Conservation (phyloP, 1,284 basidiomycete genomes). For the Papiliotrema terrestris region DNA sequence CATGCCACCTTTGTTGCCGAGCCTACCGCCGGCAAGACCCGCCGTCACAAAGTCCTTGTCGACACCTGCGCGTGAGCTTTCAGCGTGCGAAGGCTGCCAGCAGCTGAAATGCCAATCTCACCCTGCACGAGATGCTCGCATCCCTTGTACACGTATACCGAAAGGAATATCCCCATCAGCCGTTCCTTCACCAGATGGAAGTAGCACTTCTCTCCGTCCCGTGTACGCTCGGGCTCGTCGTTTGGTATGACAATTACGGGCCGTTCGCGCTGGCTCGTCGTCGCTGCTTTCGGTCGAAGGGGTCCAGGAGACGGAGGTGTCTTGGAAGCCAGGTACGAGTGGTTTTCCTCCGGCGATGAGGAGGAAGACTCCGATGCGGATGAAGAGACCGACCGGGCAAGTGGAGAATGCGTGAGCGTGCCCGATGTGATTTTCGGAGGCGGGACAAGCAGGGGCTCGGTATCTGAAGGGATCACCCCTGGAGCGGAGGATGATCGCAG, state of each 20-base stretch:
- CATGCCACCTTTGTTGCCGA: slow-evolving; percentile 55
- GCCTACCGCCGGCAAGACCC: slow-evolving; percentile 54
- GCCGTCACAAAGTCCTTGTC: slow-evolving; percentile 56
- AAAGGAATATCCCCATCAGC: slow-evolving; percentile 55
- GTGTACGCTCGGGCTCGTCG: slow-evolving; percentile 9
- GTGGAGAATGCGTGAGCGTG: slow-evolving; percentile 12
- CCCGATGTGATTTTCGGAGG: background rate
- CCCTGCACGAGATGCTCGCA: slow-evolving; percentile 49
- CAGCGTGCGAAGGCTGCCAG: slow-evolving; percentile 3
- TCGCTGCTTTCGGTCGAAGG: background rate
- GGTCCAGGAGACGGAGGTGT: background rate
- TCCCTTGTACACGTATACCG: slow-evolving; percentile 50
- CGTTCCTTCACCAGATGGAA: slow-evolving; percentile 56
- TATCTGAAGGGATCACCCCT: background rate
- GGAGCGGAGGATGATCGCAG: slow-evolving; percentile 6
- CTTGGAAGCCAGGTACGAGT: background rate
- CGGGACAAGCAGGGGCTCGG: background rate
- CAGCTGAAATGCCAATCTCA: slow-evolving; percentile 4
- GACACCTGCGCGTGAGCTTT: slow-evolving; percentile 28
- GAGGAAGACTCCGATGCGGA: slow-evolving; percentile 11
- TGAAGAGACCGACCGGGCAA: slow-evolving; percentile 21
- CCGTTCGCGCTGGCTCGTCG: background rate
- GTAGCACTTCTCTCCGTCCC: slow-evolving; percentile 47
- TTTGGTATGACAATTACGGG: slow-evolving; percentile 21
- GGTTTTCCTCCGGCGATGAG: slow-evolving; percentile 11